phyloP scores from a whole-genome alignment of 73 alveolate species.

The Diophrys appendiculata region DNA sequence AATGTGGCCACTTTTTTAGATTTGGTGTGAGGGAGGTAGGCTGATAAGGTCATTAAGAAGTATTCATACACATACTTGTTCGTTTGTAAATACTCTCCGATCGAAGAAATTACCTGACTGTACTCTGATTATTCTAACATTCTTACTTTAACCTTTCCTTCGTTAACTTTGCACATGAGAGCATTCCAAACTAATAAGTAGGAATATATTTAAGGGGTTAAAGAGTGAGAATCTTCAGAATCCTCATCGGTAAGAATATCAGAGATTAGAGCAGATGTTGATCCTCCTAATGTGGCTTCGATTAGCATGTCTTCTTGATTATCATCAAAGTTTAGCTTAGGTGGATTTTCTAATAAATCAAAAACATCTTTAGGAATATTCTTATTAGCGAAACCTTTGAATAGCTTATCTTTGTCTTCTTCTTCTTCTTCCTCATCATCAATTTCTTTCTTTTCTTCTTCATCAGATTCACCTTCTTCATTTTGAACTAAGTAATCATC shows the following conservation, averaged over 20 bases:
- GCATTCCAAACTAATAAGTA: too few species aligned
- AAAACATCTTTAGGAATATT: slow-evolving; percentile 34
- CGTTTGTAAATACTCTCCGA: slow-evolving; percentile 43
- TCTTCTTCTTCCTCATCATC: slow-evolving; percentile 23
- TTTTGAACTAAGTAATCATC: not conserved
- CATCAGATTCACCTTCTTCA: slow-evolving; percentile 13
- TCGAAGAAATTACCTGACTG: slow-evolving; percentile 30
- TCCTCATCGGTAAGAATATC: too few species aligned
- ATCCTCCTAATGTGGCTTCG: too few species aligned
- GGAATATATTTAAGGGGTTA: too few species aligned
- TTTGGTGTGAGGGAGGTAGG: slow-evolving; percentile 34
- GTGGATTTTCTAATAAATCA: slow-evolving; percentile 49
- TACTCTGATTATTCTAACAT: slow-evolving; percentile 27
- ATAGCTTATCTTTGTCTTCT: slow-evolving; percentile 2
- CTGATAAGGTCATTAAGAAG: slow-evolving; percentile 44
- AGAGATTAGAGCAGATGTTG: too few species aligned
- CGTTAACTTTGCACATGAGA: slow-evolving; percentile 36
- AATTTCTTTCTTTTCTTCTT: not conserved
- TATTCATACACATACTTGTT: slow-evolving; percentile 44
- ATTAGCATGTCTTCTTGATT: slow-evolving; percentile 48
- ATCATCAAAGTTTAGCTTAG: slow-evolving; percentile 23
- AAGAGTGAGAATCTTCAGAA: too few species aligned
- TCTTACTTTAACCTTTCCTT: slow-evolving; percentile 42
- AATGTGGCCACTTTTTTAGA: too few species aligned
- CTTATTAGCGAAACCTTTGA: slow-evolving; percentile 46